Evolutionary conservation across 495 filamentous ascomycete species (phyloP).

Genomic region (Aspergillus ostianus): DNA sequence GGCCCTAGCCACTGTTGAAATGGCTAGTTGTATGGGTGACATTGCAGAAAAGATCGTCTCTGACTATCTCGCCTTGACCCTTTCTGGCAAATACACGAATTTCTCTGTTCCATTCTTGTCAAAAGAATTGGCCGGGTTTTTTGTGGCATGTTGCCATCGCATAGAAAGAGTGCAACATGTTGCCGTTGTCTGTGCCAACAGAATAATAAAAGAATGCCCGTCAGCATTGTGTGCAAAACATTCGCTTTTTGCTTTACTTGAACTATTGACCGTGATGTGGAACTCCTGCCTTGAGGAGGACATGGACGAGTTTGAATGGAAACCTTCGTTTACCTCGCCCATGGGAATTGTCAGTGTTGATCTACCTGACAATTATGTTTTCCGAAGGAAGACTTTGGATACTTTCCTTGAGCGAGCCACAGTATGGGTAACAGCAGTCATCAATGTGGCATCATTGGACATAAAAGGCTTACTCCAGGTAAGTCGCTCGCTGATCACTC

Average conservation of each 20-base stretch:
- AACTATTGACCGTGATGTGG: constrained; percentile 93
- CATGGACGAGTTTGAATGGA: constrained; percentile 88
- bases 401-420: constrained; percentile 75
- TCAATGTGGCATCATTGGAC: constrained; percentile 88
- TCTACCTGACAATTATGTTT: constrained; percentile 82
- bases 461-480: constrained; percentile 85
- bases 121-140: constrained; percentile 77
- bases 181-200: constrained; percentile 76
- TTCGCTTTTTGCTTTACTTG: constrained; percentile 87
- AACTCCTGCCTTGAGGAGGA: constrained; percentile 88
- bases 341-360: constrained; percentile 77
- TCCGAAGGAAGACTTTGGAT: constrained; percentile 74
- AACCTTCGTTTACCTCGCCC: constrained; percentile 71
- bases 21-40: constrained; percentile 82
- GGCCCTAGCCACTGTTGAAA: constrained; percentile 71
- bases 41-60: constrained; percentile 72
- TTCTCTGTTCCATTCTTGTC: constrained; percentile 87
- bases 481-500: constrained; percentile 5
- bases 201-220: constrained; percentile 77
- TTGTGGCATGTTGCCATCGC: constrained; percentile 86
- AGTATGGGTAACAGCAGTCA: constrained; percentile 71
- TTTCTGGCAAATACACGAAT: constrained; percentile 64
- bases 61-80: constrained; percentile 68
- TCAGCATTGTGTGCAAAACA: constrained; percentile 86
- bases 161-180: constrained; percentile 85